phyloP scores from a whole-genome alignment of 2,329 filamentous ascomycete species.

The Pyricularia sp. region DNA sequence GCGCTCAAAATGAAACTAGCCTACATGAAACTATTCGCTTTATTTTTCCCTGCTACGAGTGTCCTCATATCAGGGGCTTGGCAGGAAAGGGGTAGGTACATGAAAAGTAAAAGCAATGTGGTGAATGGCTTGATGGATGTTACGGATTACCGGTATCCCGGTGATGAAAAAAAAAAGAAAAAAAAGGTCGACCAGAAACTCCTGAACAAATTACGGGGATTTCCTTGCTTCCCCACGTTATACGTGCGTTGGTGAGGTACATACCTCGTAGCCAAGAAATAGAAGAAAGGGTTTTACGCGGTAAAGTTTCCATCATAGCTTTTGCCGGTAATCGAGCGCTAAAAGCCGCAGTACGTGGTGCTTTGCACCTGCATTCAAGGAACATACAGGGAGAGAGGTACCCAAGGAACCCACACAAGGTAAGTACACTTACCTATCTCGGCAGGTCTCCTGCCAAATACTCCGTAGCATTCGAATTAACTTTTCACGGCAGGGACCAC shows the following conservation, averaged over 20 bases:
- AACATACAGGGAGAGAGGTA: not conserved
- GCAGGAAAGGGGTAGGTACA: not conserved
- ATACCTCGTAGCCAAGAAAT: not conserved
- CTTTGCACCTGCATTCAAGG: not conserved
- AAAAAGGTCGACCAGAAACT: not conserved
- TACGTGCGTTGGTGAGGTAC: not conserved
- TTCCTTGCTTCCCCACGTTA: not conserved
- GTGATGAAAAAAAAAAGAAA: not conserved
- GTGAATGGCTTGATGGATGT: not conserved
- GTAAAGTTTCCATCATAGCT: not conserved
- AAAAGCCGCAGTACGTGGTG: not conserved
- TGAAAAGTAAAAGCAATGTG: not conserved
- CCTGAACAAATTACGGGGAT: not conserved
- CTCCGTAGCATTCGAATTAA: not conserved
- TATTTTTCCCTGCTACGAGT: not conserved
- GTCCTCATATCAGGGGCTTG: not conserved
- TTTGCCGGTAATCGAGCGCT: not conserved
- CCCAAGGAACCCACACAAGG: too few relatives aligned
- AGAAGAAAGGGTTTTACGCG: not conserved
- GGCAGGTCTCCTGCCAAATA: not conserved
- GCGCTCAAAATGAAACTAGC: not conserved
- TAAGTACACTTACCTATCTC: not conserved
- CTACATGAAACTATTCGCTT: not conserved
- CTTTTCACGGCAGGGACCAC: not conserved
- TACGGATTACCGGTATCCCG: too few relatives aligned